A percentile compares a stretch with the other conserved stretches of the same genome.
phyloP scores from a whole-genome alignment of 2,329 filamentous ascomycete species.

The Botrytis paeoniae region DNA sequence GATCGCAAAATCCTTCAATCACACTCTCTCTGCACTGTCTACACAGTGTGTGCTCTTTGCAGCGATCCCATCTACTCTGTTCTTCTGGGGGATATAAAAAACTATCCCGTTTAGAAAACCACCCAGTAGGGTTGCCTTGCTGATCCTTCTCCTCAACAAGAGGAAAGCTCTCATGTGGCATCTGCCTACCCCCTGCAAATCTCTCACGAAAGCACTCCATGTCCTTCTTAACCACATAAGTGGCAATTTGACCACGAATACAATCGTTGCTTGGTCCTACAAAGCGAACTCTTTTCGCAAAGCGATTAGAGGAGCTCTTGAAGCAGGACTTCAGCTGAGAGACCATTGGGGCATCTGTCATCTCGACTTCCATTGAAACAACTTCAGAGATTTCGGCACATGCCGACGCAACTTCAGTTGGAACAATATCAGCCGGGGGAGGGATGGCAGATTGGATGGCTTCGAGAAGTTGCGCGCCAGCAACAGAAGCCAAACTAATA shows the following conservation, averaged over 20 bases:
- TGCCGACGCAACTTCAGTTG: slow-evolving; percentile 6
- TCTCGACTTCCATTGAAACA: slow-evolving; percentile 6
- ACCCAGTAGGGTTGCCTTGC: slow-evolving; percentile 4
- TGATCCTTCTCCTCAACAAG: background rate
- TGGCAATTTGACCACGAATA: background rate
- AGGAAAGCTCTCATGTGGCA: background rate
- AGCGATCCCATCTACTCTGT: background rate
- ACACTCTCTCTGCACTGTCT: background rate
- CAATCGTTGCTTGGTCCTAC: slow-evolving; percentile 6
- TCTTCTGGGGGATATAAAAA: background rate
- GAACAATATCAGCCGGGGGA: background rate
- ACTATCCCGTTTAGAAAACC: slow-evolving; percentile 4
- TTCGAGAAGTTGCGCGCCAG: slow-evolving; percentile 12
- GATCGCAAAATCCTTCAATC: background rate
- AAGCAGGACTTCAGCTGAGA: slow-evolving; percentile 16
- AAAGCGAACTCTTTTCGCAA: slow-evolving; percentile 13
- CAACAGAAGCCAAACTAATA: slow-evolving; percentile 3
- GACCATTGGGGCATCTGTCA: slow-evolving; percentile 1
- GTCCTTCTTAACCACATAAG: background rate
- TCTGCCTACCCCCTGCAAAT: background rate
- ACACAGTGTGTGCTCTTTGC: background rate
- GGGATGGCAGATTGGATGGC: background rate
- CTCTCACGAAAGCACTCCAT: background rate
- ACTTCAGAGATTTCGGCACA: slow-evolving; percentile 12
- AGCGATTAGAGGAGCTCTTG: slow-evolving; percentile 1